phyloP scores from a whole-genome alignment of 371 early-diverging fungal species.

The Nematocida major region DNA sequence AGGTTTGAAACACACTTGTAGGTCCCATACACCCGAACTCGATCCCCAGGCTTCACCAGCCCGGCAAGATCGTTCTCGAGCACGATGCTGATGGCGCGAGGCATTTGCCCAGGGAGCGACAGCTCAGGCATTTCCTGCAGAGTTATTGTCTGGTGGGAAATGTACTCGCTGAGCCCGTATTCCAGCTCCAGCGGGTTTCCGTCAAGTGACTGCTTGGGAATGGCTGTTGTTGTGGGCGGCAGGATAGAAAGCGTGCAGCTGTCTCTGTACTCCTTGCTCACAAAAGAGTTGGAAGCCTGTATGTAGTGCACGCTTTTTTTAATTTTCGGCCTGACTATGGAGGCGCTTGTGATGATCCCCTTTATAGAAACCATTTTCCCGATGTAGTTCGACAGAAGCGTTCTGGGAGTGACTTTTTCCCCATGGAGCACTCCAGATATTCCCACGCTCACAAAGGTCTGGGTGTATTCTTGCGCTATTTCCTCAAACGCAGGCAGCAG shows the following conservation, averaged over 20 bases:
- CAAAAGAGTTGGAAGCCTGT: slow-evolving; percentile 73
- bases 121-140: slow-evolving; percentile 99
- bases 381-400: slow-evolving; percentile 73
- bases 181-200: slow-evolving; percentile 80
- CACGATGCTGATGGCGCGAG: slow-evolving; percentile 87
- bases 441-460: slow-evolving; percentile 16
- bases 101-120: slow-evolving; percentile 89
- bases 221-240: slow-evolving; percentile 69
- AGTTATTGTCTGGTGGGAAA: slow-evolving; percentile 84
- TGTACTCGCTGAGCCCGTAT: slow-evolving; percentile 82
- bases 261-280: slow-evolving; percentile 80
- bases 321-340: slow-evolving; percentile 90
- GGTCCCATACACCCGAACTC: slow-evolving; percentile 84
- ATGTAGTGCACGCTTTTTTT: slow-evolving; percentile 83
- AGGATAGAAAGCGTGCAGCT: slow-evolving; percentile 67
- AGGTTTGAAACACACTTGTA: slow-evolving; percentile 76
- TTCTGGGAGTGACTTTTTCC: slow-evolving; percentile 70
- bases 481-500: slow-evolving; percentile 63
- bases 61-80: slow-evolving; percentile 93
- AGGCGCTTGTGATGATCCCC: slow-evolving; percentile 94
- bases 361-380: slow-evolving; percentile 85
- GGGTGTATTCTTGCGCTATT: slow-evolving; percentile 42
- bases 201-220: slow-evolving; percentile 67
- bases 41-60: slow-evolving; percentile 90
- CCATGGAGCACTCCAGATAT: slow-evolving; percentile 33